Evolutionary conservation across 345 rosid genomes (phyloP).

Genomic region (Eucalyptus lansdowneana): DNA sequence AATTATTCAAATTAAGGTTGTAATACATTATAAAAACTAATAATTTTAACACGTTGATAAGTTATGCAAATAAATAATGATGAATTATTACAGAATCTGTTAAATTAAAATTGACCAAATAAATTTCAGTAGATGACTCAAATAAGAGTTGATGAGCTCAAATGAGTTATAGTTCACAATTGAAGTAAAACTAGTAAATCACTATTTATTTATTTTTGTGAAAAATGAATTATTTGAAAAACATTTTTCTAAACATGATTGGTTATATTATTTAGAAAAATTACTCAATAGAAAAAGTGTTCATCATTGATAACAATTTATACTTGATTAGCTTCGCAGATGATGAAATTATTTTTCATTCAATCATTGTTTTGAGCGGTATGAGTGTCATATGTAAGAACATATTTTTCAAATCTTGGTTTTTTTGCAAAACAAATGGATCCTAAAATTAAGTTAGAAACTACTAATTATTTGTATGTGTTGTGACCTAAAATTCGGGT

Average conservation of each 20-base stretch:
- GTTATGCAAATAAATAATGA: not conserved
- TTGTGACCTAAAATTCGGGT: too few species aligned
- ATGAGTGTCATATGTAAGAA: not conserved
- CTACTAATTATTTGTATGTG: not conserved
- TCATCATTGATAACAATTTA: too few species aligned
- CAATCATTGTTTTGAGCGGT: not conserved
- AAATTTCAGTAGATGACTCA: not conserved
- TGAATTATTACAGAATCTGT: too few species aligned
- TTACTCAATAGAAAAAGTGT: too few species aligned
- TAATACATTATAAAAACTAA: not conserved
- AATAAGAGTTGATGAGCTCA: not conserved
- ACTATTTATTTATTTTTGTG: too few species aligned
- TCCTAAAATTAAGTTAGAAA: not conserved
- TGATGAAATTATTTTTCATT: too few species aligned
- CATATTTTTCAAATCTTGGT: not conserved
- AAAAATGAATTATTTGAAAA: too few species aligned
- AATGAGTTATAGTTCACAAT: not conserved
- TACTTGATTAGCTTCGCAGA: too few species aligned
- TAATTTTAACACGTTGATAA: not conserved
- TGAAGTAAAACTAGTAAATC: not conserved
- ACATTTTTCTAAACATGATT: too few species aligned
- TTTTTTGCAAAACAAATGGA: not conserved
- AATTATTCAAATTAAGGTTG: not conserved
- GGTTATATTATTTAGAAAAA: too few species aligned
- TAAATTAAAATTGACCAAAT: too few species aligned